Evolutionary conservation across 306 rosid species (phyloP), one percentile per base, ranked within the genome.

Genomic region (Lotus japonicus): DNA sequence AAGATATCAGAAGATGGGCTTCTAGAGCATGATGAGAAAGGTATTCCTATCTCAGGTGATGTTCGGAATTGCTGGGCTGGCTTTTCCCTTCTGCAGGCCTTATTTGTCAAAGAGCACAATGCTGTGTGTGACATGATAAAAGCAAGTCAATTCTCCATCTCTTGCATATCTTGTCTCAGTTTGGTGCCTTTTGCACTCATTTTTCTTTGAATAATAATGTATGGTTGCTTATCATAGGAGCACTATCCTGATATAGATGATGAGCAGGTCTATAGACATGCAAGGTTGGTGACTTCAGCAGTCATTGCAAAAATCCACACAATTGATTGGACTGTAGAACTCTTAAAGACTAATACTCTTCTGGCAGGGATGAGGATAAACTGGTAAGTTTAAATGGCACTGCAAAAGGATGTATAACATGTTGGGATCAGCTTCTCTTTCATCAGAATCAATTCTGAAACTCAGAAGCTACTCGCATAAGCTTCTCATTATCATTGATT

Each of bases 281-380:
- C 91, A 64, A 84, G 92, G 77, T 66, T 90, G 82, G 97, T 85
- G 71, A 87, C 87, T 64, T 84, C 97, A 59, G 92, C 95, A 12
- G 86, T 88, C 49, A 85, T 81, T 59, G 97, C 97, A 10, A 90
- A 90, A 77, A 74, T 90, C 60, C 97, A 90, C 81, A 90, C 95
- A 62, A 87, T 87, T 58, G 97, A 87, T 73, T 90, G 97, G 95
- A 87, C 97, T 44, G 84, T 88, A 7, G 90, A 90, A 73, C 92
- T 90, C 64, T 68, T 90, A 6, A 87, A 78, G 66, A 87, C 88
- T 11, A 86, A 87, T 49, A 87, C 88, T 64, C 84, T 90, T 35
- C 51, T 70, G 9, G 95, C 83, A 6, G 88, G 87, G 13, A 85
- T 90, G 97, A 77, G 92, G 69, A 76, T 77, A 62, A 90, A 90